phyloP scores from a whole-genome alignment of 148 eudicot species.

The Rhododendron griersonianum region DNA sequence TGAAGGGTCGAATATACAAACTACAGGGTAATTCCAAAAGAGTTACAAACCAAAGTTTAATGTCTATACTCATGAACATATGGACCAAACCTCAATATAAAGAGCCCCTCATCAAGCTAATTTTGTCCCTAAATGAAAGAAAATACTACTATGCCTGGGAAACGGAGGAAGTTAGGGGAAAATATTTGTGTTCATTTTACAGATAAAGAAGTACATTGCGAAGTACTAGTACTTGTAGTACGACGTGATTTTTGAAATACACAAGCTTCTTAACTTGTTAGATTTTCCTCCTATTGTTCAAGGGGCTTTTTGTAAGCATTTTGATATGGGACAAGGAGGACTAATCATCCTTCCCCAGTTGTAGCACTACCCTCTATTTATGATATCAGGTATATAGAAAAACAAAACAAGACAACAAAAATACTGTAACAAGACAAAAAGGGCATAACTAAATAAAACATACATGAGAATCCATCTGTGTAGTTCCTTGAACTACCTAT shows the following conservation, averaged over 20 bases:
- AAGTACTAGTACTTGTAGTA: neutral
- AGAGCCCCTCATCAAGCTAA: neutral
- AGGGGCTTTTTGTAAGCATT: neutral
- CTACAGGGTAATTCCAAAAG: neutral
- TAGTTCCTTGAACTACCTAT: neutral
- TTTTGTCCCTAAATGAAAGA: neutral
- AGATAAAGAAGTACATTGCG: no score
- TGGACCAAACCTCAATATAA: neutral
- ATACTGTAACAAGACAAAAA: no score
- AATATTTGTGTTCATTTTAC: neutral
- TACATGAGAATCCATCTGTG: neutral
- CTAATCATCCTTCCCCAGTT: neutral
- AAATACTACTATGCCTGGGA: neutral
- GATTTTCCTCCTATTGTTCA: neutral
- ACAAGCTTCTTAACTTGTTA: neutral
- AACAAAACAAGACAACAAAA: neutral
- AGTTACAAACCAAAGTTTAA: neutral
- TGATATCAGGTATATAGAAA: neutral
- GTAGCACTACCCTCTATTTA: neutral
- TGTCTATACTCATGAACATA: neutral
- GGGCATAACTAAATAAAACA: neutral
- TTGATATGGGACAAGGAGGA: neutral
- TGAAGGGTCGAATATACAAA: neutral
- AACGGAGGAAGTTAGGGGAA: neutral
- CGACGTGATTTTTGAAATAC: neutral